Evolutionary conservation across 495 filamentous ascomycete genomes (phyloP), one percentile per base, ranked within the genome.

Genomic region (Aspergillus bertholletiae): DNA sequence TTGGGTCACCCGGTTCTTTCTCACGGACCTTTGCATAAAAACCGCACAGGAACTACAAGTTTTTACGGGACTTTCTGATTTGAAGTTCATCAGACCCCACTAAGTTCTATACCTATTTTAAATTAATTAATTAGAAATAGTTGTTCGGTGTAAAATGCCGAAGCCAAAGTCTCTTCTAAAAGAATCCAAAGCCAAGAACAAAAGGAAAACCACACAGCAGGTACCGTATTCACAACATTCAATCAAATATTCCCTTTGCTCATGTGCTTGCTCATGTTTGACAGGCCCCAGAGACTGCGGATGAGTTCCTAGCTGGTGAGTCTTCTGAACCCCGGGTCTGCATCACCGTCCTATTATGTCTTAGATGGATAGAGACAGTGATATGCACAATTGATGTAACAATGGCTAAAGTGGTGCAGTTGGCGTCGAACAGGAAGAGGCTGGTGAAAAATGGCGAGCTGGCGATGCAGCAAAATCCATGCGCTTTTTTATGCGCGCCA

Each of bases 361-460:
- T n/a, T 37, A 37, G 34, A 37, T 15, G 13, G 34, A 37, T 11
- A 37, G 15, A 37, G 1, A 37, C 34, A 3, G 5, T 37, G 1
- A 15, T 37, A 2, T 6, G 5, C 13, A 11, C 12, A 9, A 13
- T 34, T 34, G 37, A 9, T 46, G 9, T 34, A 1, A 12, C 28
- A 8, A 23, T 39, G 6, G 26, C 32, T 48, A 40, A 48, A n/a
- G 13, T 6, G 1, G 5, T 57, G 46, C 45, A 84, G 81, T 76
- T n/a, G 86, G 85, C 22, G 86, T 88, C 26, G 80, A 84, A 44
- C 72, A 82, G 34, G 86, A 89, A 71, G 82, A 87, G 66, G 79
- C 80, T 4, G 86, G 84, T 21, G 85, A 85, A 64, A 89, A 89
- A 79, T 88, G 85, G 86, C 75, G 85, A 13, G 86, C 82, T 30